These are phyloP conservation scores for Mycena metata DNA, from an alignment of 768 basidiomycete genomes.

Conservation along the genomic window DNA sequence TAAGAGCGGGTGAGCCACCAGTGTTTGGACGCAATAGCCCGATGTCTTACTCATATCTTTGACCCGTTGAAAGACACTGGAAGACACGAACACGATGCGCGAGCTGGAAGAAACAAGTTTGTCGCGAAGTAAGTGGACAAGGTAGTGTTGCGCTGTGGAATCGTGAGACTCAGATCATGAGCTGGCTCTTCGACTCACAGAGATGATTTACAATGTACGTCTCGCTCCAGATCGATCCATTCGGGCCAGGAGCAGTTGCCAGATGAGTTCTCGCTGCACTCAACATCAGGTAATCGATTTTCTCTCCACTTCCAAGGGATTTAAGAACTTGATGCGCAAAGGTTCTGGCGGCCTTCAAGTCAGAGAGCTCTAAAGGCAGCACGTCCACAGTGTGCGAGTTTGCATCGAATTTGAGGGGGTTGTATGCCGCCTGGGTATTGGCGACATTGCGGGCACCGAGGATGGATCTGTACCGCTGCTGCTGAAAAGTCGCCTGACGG, in stretches of 20 bases:
- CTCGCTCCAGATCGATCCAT: conserved; percentile 33
- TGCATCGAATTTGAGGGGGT: conserved; percentile 1
- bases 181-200: conserved; percentile 1
- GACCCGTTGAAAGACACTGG: conserved; percentile 26
- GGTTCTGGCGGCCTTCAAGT: conserved; percentile 21
- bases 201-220: conserved; percentile 32
- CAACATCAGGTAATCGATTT: conserved; percentile 27
- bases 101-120: conserved; percentile 26
- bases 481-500: conserved; percentile 33
- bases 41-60: conserved; percentile 25
- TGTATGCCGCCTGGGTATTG: conserved; percentile 18
- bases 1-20: too few relatives aligned
- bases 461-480: conserved; percentile 26
- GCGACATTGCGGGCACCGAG: conserved; percentile 32
- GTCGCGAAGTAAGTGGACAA: conserved; percentile 29
- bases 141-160: conserved; percentile 32
- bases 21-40: neutral
- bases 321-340: conserved; percentile 29
- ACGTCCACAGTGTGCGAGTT: conserved; percentile 18
- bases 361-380: conserved; percentile 29
- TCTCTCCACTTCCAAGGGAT: conserved; percentile 1
- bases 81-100: conserved; percentile 34
- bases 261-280: conserved; percentile 23
- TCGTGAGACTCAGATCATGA: neutral
- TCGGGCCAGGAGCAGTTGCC: neutral